Percentiles rank a stretch among this genome's conserved stretches.
Conservation (phyloP, 208 protist genomes). For the Jaenimonas drosophilae region DNA sequence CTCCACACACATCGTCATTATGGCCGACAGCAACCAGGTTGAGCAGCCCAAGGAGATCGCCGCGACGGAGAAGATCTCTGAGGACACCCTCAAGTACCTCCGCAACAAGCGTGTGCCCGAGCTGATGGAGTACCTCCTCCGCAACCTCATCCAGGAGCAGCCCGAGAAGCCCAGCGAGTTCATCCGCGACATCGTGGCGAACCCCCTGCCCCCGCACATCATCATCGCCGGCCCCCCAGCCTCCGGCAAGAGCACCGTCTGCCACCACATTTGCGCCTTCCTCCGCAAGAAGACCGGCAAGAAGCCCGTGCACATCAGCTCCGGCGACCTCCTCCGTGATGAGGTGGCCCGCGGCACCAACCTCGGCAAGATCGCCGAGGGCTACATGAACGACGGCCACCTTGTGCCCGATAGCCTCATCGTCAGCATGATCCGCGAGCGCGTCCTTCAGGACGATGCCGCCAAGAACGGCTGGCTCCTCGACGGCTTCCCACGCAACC, state of each 20-base stretch:
- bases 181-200: slow-evolving; percentile 37
- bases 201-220: slow-evolving; percentile 49
- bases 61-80: slow-evolving; percentile 24
- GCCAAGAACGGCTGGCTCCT: slow-evolving; percentile 81
- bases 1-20: neutral
- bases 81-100: slow-evolving; percentile 67
- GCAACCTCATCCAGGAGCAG: slow-evolving; percentile 46
- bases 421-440: slow-evolving; percentile 46
- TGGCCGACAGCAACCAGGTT: slow-evolving; percentile 1
- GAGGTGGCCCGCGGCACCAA: slow-evolving; percentile 46
- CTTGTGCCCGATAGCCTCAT: slow-evolving; percentile 76
- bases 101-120: slow-evolving; percentile 63
- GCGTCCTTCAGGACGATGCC: slow-evolving; percentile 58
- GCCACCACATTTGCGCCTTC: slow-evolving; percentile 35
- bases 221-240: slow-evolving; percentile 75
- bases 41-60: neutral
- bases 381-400: slow-evolving; percentile 50
- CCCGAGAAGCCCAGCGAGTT: slow-evolving; percentile 52
- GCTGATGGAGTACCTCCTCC: slow-evolving; percentile 78
- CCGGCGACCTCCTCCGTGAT: slow-evolving; percentile 70
- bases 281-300: slow-evolving; percentile 22
- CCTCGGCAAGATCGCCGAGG: slow-evolving; percentile 43
- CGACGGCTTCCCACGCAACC: slow-evolving; percentile 86
- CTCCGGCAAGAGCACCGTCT: slow-evolving; percentile 78
- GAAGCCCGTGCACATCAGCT: slow-evolving; percentile 73